Base-by-base conservation (phyloP, 768 basidiomycete species). In the Russula sp. region DNA sequence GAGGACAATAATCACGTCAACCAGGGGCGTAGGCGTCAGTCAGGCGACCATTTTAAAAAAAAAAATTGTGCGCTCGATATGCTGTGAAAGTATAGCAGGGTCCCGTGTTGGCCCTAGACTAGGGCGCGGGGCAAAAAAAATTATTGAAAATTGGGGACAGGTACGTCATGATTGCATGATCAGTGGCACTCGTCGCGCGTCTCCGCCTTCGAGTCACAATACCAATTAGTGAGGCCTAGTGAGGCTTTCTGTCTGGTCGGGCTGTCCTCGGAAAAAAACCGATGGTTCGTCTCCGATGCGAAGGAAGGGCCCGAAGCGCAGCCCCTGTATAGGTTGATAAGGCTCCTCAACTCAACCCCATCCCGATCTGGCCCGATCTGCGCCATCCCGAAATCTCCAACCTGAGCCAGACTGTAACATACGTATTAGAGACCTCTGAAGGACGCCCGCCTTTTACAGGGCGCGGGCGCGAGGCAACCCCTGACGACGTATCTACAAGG, bases 241-340 rank as follows among this genome's bases (percentile, higher is more conserved):
- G n/a, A n/a, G 25, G 25, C 32, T 32, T n/a, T n/a, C n/a, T n/a
- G n/a, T n/a, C n/a, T n/a, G n/a, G 49, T 22, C 55, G 48, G 48
- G 6, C 13, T 39, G 51, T 59, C 58, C 56, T 59, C 62, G 62
- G 62, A 45, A 42, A 45, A 42, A 55, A 63, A 54, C 62, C 62
- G 57, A 63, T 45, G 52, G 46, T 8, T 63, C 62, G 62, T 59
- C 57, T 63, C 57, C 52, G 58, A 63, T 42, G 57, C 57, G 52
- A 59, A 54, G 60, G 35, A 56, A 43, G 25, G 14, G 6, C 25
- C 62, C 41, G 53, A 53, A 52, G 51, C 52, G 55, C 49, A 39
- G 55, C 56, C 46, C 62, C 62, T 63, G 53, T 41, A 63, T 59
- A 59, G 62, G 57, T 49, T 63, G 62, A 63, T 63, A 63, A 63